phyloP scores from a whole-genome alignment of 495 filamentous ascomycete species.

The Aspergillus olivimuriae region DNA sequence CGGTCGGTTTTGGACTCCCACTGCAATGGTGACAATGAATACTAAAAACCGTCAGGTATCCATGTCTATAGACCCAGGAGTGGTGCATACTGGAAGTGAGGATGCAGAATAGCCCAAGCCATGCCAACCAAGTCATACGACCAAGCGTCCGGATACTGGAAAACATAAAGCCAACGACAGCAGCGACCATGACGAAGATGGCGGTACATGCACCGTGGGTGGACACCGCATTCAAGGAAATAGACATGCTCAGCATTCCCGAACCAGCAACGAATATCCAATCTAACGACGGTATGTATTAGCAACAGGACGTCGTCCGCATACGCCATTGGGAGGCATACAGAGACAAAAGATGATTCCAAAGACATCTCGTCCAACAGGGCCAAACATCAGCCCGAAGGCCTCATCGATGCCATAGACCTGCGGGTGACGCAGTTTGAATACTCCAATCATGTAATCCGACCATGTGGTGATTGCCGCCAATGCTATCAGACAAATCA shows the following conservation, averaged over 20 bases:
- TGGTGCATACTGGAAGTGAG: constrained; percentile 28
- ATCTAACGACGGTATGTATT: constrained; percentile 55
- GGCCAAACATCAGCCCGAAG: constrained; percentile 56
- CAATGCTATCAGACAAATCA: constrained; percentile 46
- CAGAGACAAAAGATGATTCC: constrained; percentile 46
- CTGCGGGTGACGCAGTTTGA: constrained; percentile 60
- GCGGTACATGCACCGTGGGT: constrained; percentile 58
- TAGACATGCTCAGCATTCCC: constrained; percentile 60
- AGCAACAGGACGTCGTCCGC: too few species aligned
- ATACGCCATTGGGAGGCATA: too few species aligned
- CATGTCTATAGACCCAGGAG: constrained; percentile 9
- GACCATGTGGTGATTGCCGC: constrained; percentile 66
- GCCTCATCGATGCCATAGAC: constrained; percentile 65
- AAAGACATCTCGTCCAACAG: constrained; percentile 53
- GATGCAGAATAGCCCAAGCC: constrained; percentile 32
- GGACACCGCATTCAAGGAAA: constrained; percentile 61
- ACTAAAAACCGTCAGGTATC: constrained; percentile 40
- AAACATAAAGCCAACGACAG: constrained; percentile 24
- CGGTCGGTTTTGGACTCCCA: constrained; percentile 45
- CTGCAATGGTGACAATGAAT: constrained; percentile 62
- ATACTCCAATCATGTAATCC: constrained; percentile 64
- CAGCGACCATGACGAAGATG: constrained; percentile 31
- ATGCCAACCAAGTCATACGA: constrained; percentile 32
- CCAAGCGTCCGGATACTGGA: constrained; percentile 34
- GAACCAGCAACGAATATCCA: constrained; percentile 35